Evolutionary conservation across 2,329 filamentous ascomycete genomes (phyloP), one percentile per base, ranked within the genome.

Genomic region (Escovopsis sp.): DNA sequence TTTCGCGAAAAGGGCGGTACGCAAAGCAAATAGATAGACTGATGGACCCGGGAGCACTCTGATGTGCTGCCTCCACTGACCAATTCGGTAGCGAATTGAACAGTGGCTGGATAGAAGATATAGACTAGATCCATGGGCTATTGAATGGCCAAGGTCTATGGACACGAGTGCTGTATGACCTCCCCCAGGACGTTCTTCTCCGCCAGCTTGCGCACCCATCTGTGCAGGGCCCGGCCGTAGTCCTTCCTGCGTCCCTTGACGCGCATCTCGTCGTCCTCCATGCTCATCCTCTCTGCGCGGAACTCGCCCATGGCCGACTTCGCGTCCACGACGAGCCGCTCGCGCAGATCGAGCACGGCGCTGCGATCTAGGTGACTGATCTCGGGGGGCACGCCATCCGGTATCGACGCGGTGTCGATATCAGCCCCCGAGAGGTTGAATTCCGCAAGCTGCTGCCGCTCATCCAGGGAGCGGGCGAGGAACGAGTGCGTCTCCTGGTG

Each of bases 181-280:
- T 67, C 60, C 48, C 66, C 62, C 43, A 91, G 57, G 2, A 74
- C 61, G 1, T 74, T 76, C 51, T 80, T 79, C 45, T 78, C 74
- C 1, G 81, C 81, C 43, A 93, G 67, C 46, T 72, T 74, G 48
- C 71, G 70, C 36, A 88, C 59, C 78, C 84, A 89, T 32, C 61
- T 65, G 50, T 83, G 76, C 16, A 89, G 68, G 1, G 77, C 74
- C 1, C 76, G 74, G 1, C 74, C 78, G 53, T 83, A 84, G 53
- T 93, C 83, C 52, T 76, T 71, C 51, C 72, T 71, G 2, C 77
- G 65, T 25, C 69, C 68, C 16, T 62, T 60, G 4, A 76, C 72
- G 37, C 70, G 68, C 37, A 66, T 59, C 16, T 71, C 64, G 43
- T 76, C 72, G 11, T 68, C 66, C 2, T 60, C 61, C 33, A 68